Evolutionary conservation across 495 filamentous ascomycete genomes (phyloP).

Genomic region (Podospora bellae-mahoneyi): DNA sequence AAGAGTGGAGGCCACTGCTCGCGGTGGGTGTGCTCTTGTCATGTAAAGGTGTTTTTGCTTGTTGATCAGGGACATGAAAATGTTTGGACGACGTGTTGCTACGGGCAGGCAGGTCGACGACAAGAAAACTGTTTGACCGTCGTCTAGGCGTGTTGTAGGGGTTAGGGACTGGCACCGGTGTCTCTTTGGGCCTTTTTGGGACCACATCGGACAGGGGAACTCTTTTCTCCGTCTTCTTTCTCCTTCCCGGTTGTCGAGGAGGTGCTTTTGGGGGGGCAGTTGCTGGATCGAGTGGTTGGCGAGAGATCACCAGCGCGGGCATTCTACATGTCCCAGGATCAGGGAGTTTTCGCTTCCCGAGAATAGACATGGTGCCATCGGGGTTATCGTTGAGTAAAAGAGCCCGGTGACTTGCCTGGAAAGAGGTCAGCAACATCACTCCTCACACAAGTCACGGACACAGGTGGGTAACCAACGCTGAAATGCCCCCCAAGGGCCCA

Average conservation of each 20-base stretch:
- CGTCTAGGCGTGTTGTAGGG: neutral
- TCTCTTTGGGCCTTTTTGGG: neutral
- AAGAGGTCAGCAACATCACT: neutral
- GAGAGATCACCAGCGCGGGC: conserved; percentile 21
- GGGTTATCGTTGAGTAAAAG: conserved; percentile 25
- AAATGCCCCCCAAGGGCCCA: conserved; percentile 25
- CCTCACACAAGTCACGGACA: neutral
- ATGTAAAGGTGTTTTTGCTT: neutral
- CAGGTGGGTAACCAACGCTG: conserved; percentile 12
- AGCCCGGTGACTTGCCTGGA: conserved; percentile 17
- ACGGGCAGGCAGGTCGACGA: neutral
- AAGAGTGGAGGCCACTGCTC: neutral
- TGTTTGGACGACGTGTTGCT: neutral
- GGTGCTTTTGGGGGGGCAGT: conserved; percentile 14
- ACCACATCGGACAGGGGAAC: neutral
- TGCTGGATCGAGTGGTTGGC: conserved; percentile 9
- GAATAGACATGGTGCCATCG: conserved; percentile 19
- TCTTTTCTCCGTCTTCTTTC: neutral
- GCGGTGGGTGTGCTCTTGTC: too few species aligned
- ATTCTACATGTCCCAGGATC: conserved; percentile 7
- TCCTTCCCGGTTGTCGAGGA: conserved; percentile 5
- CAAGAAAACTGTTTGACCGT: neutral
- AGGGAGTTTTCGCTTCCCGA: conserved; percentile 14
- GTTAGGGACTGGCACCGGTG: neutral
- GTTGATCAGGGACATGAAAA: neutral